These are phyloP conservation scores for Candida insectalens DNA, from an alignment of 805 yeast species.

Conservation along the genomic window DNA sequence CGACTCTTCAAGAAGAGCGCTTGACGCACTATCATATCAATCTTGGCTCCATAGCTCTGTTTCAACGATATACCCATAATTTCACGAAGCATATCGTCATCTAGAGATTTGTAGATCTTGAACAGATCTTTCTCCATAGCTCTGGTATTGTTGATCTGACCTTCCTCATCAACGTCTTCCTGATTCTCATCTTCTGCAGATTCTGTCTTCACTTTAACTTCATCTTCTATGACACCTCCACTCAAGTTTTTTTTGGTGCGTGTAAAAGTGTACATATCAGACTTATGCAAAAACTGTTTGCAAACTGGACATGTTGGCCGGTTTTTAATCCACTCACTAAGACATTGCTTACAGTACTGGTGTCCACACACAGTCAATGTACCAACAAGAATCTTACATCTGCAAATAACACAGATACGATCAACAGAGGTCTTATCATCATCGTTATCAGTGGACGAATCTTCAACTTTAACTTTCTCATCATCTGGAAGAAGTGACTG, in stretches of 20 bases:
- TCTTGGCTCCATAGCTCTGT: slow-evolving; percentile 70
- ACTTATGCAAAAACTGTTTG: slow-evolving; percentile 37
- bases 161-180: slow-evolving; percentile 11
- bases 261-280: slow-evolving; percentile 63
- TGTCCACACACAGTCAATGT: slow-evolving; percentile 88
- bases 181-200: slow-evolving; percentile 4
- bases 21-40: slow-evolving; percentile 73
- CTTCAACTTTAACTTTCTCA: slow-evolving; percentile 7
- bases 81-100: slow-evolving; percentile 29
- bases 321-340: slow-evolving; percentile 55
- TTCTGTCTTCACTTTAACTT: not conserved
- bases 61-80: slow-evolving; percentile 35
- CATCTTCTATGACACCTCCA: slow-evolving; percentile 30
- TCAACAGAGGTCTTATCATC: slow-evolving; percentile 25
- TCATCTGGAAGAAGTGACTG: slow-evolving; percentile 24
- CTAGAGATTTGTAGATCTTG: slow-evolving; percentile 37
- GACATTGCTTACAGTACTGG: slow-evolving; percentile 75
- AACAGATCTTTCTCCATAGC: slow-evolving; percentile 24
- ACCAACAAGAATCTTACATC: slow-evolving; percentile 60
- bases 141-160: slow-evolving; percentile 14
- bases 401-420: slow-evolving; percentile 69
- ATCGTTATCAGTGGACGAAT: slow-evolving; percentile 18
- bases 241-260: slow-evolving; percentile 42
- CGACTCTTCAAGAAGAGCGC: slow-evolving; percentile 49
- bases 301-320: slow-evolving; percentile 74